phyloP scores from a whole-genome alignment of 2,329 filamentous ascomycete species.

The Pseudogymnoascus verrucosus region DNA sequence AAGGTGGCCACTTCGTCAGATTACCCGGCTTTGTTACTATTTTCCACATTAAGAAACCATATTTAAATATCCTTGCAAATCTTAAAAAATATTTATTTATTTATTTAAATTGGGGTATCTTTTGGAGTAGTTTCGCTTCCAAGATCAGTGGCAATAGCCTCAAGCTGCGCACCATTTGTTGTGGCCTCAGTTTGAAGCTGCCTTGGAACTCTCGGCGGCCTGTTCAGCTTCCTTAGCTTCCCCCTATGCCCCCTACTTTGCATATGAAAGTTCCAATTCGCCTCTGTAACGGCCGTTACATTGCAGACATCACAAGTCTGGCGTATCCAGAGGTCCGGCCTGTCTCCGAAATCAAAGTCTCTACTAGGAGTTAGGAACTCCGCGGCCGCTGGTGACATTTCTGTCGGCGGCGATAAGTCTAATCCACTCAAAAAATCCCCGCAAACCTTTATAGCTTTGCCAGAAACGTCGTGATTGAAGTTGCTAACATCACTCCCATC shows the following conservation, averaged over 20 bases:
- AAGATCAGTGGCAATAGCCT: background rate
- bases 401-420: constrained; percentile 34
- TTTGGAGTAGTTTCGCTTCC: background rate
- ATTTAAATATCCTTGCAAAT: background rate
- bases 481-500: constrained; percentile 63
- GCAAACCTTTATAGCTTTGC: constrained; percentile 56
- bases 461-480: constrained; percentile 58
- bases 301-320: constrained; percentile 68
- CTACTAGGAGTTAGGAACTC: constrained; percentile 51
- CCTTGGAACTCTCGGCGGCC: background rate
- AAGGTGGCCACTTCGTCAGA: background rate
- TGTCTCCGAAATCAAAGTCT: constrained; percentile 35
- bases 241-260: constrained; percentile 35
- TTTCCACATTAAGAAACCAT: background rate
- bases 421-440: constrained; percentile 53
- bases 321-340: constrained; percentile 38
- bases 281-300: constrained; percentile 49
- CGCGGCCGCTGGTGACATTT: constrained; percentile 49
- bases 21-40: background rate
- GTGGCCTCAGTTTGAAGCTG: background rate
- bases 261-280: constrained; percentile 40
- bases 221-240: constrained; percentile 20
- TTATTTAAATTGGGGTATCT: background rate
- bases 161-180: background rate
- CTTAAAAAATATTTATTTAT: background rate